Percentiles rank a stretch among this genome's conserved stretches.
These are phyloP conservation scores for Lactuca sativa DNA, from an alignment of 129 eudicot species.

Conservation along the genomic window DNA sequence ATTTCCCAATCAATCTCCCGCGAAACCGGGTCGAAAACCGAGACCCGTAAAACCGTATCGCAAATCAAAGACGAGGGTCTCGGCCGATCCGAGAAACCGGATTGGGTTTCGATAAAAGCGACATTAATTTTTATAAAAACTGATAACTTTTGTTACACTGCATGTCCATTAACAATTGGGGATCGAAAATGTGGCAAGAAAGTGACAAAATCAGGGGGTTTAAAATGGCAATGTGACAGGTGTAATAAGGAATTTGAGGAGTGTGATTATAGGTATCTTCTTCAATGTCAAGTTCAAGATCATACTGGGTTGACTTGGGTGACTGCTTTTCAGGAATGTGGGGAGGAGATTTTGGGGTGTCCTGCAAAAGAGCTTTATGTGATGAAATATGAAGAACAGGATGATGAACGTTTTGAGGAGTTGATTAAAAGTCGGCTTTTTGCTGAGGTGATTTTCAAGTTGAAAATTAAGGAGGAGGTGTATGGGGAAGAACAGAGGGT, in stretches of 20 bases:
- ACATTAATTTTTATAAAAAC: constrained; percentile 65
- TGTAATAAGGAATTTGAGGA: constrained; percentile 91
- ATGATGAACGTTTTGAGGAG: constrained; percentile 52
- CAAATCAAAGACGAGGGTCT: constrained; percentile 91
- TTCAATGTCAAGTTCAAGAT: constrained; percentile 87
- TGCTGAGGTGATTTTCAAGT: constrained; percentile 54
- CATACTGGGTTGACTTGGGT: constrained; percentile 89
- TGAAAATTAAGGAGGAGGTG: constrained; percentile 79
- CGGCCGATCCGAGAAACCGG: constrained; percentile 88
- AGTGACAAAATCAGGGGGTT: constrained; percentile 68
- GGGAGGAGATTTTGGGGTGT: constrained; percentile 80
- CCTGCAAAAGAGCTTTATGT: constrained; percentile 69
- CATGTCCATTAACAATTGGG: constrained; percentile 80
- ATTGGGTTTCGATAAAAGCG: constrained; percentile 88
- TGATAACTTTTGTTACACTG: constrained; percentile 81
- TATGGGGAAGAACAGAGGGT: constrained; percentile 91
- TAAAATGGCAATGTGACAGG: constrained; percentile 84
- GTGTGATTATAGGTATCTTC: constrained; percentile 88
- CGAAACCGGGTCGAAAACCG: constrained; percentile 69
- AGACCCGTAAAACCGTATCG: constrained; percentile 63
- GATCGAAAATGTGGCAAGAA: constrained; percentile 81
- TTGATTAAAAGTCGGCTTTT: constrained; percentile 51
- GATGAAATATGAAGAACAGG: constrained; percentile 55
- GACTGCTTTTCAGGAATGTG: constrained; percentile 90
- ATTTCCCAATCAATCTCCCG: constrained; percentile 76